Evolutionary conservation across 805 yeast genomes (phyloP), one percentile per base, ranked within the genome.

Genomic region (Jamesozyma jinghongensis): DNA sequence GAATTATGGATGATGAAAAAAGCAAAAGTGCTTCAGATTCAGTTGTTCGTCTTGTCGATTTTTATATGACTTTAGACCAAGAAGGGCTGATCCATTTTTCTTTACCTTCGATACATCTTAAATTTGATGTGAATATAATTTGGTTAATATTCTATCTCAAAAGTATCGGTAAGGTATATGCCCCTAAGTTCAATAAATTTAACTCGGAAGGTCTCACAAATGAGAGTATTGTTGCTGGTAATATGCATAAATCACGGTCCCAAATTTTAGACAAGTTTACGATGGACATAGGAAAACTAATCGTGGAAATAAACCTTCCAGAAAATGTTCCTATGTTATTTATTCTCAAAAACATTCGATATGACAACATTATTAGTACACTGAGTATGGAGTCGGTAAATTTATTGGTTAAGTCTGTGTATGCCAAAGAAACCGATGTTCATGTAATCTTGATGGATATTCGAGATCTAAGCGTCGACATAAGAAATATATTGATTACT

Each of bases 111-210:
- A 34, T 57, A 13, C 48, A 49, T 18, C n/a, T 55, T 3, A 52
- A 51, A 26, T 36, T 61, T 19, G 65, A 59, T 42, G 52, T 58
- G 6, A 53, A 52, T 41, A n/a, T 54, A 3, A 44, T 59, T n/a
- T 59, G 61, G 65, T 36, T 57, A 10, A 16, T 30, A 3, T 53
- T 49, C 37, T 57, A 49, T 30, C 26, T 53, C 14, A 43, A 22
- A 34, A 48, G 49, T 28, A 46, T 57, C 8, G 34, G 40, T 12
- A 34, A 14, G 7, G 32, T 38, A 28, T 49, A 50, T 39, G 14
- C 38, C 10, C 41, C 49, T 3, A 32, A 37, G 19, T 32, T 34
- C n/a, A 35, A 34, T 12, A 17, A n/a, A n/a, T n/a, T n/a, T n/a
- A n/a, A n/a, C n/a, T n/a, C n/a, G 26, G 26, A n/a, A 16, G 26